Conservation (phyloP, 1,284 basidiomycete genomes). For the Fomitopsis betulina region DNA sequence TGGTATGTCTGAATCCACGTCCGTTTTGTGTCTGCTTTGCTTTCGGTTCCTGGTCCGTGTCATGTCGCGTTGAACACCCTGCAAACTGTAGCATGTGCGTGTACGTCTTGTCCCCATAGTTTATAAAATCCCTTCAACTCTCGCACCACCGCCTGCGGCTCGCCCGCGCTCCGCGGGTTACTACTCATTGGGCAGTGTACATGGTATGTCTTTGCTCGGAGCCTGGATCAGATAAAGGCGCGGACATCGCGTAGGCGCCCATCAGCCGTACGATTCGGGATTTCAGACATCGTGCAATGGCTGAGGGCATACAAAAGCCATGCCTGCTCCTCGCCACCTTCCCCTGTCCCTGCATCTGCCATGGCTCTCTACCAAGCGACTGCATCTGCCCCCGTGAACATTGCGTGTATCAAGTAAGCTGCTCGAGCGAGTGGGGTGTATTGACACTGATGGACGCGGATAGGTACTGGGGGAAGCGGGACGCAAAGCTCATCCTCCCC, state of each 20-base stretch:
- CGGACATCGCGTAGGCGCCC: constrained; percentile 7
- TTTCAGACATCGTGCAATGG: constrained; percentile 25
- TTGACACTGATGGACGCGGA: constrained; percentile 7
- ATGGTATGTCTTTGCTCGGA: not conserved
- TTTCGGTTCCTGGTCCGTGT: constrained; percentile 24
- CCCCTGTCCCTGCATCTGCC: constrained; percentile 23
- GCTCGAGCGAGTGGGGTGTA: constrained; percentile 10
- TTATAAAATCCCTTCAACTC: constrained; percentile 25
- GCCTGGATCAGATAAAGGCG: not conserved
- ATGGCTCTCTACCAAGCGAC: constrained; percentile 83
- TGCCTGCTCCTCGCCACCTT: constrained; percentile 3
- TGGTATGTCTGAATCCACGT: constrained; percentile 4
- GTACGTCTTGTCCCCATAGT: constrained; percentile 32
- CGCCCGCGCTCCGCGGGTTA: not conserved
- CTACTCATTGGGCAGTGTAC: not conserved
- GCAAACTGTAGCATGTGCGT: constrained; percentile 37
- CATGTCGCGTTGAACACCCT: constrained; percentile 27
- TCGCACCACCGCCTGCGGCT: not conserved
- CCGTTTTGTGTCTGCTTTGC: constrained; percentile 21
- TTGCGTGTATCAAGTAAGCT: constrained; percentile 90
- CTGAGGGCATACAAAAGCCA: constrained; percentile 15
- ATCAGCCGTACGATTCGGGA: constrained; percentile 23
- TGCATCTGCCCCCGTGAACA: constrained; percentile 91
- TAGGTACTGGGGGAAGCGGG: constrained; percentile 98
- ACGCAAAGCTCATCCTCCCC: constrained; percentile 92